Conservation (phyloP, 106 monocot genomes). For the Dendrobium huoshanense region DNA sequence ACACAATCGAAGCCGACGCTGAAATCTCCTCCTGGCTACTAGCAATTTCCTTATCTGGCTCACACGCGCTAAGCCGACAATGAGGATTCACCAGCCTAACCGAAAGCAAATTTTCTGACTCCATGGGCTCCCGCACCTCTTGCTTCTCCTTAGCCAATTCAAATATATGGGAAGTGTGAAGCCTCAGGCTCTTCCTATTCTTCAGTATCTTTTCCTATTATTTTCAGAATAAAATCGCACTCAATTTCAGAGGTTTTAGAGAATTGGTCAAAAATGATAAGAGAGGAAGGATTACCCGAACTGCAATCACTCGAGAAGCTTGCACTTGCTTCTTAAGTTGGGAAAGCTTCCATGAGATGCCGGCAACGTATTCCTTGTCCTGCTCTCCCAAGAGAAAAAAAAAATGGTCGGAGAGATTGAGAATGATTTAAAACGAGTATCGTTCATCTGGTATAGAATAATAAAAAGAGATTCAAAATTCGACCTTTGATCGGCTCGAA, state of each 20-base stretch:
- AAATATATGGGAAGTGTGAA: constrained; percentile 29
- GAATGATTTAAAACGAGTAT: not conserved
- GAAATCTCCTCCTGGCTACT: constrained; percentile 59
- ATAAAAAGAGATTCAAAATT: constrained; percentile 1
- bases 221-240: not conserved
- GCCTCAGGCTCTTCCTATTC: constrained; percentile 50
- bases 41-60: constrained; percentile 59
- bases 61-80: constrained; percentile 29
- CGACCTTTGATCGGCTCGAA: constrained; percentile 44
- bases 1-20: constrained; percentile 29
- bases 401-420: not conserved
- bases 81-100: constrained; percentile 27
- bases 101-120: constrained; percentile 40
- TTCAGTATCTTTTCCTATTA: constrained; percentile 60
- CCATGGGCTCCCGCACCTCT: constrained; percentile 7
- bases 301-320: constrained; percentile 38
- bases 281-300: constrained; percentile 33
- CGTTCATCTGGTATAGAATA: not conserved
- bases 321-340: constrained; percentile 64
- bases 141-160: constrained; percentile 25
- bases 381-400: constrained; percentile 23
- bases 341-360: constrained; percentile 21
- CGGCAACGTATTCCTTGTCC: constrained; percentile 23
- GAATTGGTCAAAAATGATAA: not conserved
- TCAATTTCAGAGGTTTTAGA: constrained; percentile 1